Evolutionary conservation across 352 stramenopile species (phyloP), one percentile per base, ranked within the genome.

Genomic region (Paralagenidium karlingii): DNA sequence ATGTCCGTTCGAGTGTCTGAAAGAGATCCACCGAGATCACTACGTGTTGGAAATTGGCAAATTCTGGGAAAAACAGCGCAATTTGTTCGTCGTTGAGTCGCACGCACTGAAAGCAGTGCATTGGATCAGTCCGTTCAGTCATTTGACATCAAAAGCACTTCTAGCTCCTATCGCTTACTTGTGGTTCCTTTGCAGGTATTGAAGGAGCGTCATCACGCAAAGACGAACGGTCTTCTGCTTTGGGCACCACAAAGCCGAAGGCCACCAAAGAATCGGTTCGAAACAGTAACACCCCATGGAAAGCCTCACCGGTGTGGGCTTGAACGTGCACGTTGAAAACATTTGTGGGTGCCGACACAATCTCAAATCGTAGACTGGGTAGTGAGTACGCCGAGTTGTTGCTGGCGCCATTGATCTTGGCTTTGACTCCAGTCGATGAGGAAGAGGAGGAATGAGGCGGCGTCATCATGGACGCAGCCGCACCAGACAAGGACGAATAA

Each of bases 241-340:
- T 16, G 19, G 30, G 7, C 7, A 20, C 58, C 19, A 82, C 47
- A 24, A 62, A 84, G 10, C 74, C 74, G 42, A 87, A 79, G 18
- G 63, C 69, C 24, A 65, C 47, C 54, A 84, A 63, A 10, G 56
- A 62, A 24, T 80, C 68, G 9, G 46, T 53, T 10, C 57, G 63
- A 37, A 79, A 87, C 27, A 82, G 43, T 24, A 87, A 52, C 16
- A 84, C 63, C 13, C 74, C 74, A 18, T 68, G 47, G 36, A 86
- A 86, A 7, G 62, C 32, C 2, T 25, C 13, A 26, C 46, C 55
- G 21, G 18, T 32, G n/a, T 54, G 53, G n/a, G 52, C 47, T 2
- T 43, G 26, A n/a, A 60, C 60, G 5, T 60, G 53, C 8, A 69
- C 40, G 43, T 58, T 76, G 32, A 63, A 58, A 42, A 87, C 67